phyloP scores from a whole-genome alignment of 768 basidiomycete species.

The Coprinopsis strossmayeri region DNA sequence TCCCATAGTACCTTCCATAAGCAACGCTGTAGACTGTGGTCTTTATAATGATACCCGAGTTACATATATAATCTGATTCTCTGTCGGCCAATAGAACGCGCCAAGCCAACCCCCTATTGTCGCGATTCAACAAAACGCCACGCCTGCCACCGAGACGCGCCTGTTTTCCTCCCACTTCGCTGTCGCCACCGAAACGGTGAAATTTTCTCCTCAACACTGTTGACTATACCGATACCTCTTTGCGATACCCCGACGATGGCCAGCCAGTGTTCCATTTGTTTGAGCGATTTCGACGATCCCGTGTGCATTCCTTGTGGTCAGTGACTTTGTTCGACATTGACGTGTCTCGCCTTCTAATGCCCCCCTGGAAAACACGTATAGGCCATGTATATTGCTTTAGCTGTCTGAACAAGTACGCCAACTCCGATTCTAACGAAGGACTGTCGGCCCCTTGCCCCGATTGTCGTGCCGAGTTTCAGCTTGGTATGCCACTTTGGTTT shows the following conservation, averaged over 20 bases:
- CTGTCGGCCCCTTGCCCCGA: constrained; percentile 48
- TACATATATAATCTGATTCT: too few relatives aligned
- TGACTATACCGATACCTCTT: not conserved
- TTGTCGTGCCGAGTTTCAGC: constrained; percentile 49
- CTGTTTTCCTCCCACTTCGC: not conserved
- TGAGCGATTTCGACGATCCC: constrained; percentile 43
- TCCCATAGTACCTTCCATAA: too few relatives aligned
- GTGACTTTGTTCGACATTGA: constrained; percentile 14
- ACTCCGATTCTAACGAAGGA: constrained; percentile 24
- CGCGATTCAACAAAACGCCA: too few relatives aligned
- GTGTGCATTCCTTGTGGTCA: constrained; percentile 59
- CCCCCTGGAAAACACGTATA: constrained; percentile 17
- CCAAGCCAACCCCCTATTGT: too few relatives aligned
- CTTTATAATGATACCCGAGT: too few relatives aligned
- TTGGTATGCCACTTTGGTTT: constrained; percentile 27
- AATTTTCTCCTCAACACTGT: too few relatives aligned
- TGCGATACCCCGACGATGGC: not conserved
- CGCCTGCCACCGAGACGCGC: too few relatives aligned
- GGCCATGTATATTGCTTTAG: constrained; percentile 60
- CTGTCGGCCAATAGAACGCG: too few relatives aligned
- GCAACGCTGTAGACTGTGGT: too few relatives aligned
- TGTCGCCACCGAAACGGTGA: not conserved
- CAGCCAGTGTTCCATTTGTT: constrained; percentile 42
- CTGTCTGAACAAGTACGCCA: constrained; percentile 44
- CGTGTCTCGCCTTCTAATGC: not conserved